Conservation (phyloP, 768 basidiomycete species). For the Lentinula edodes region DNA sequence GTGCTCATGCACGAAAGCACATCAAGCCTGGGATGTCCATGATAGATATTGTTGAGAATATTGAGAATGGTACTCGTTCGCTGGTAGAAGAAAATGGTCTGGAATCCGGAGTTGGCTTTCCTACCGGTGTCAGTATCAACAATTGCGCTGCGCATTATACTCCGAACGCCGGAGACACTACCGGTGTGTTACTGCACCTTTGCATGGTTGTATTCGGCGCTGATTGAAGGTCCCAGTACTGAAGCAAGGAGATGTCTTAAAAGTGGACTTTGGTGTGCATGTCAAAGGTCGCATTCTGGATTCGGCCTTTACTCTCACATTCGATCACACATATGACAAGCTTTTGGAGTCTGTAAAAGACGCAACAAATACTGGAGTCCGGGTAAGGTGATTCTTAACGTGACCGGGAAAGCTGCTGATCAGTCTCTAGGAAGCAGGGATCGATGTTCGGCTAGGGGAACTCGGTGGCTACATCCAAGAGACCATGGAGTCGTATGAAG, state of each 20-base stretch:
- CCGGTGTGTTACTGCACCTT: constrained; percentile 39
- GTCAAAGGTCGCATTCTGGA: constrained; percentile 94
- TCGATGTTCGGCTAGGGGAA: constrained; percentile 91
- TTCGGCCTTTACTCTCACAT: constrained; percentile 91
- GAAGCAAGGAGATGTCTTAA: constrained; percentile 80
- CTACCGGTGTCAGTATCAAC: constrained; percentile 91
- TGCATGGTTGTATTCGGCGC: constrained; percentile 1
- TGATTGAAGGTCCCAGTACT: constrained; percentile 48
- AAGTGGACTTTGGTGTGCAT: constrained; percentile 97
- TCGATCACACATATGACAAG: constrained; percentile 85
- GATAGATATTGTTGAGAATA: constrained; percentile 89
- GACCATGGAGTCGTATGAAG: constrained; percentile 98
- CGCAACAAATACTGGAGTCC: constrained; percentile 88
- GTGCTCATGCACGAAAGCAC: constrained; percentile 69
- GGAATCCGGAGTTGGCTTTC: constrained; percentile 88
- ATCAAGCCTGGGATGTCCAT: constrained; percentile 93
- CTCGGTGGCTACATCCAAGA: constrained; percentile 91
- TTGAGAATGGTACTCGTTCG: constrained; percentile 88
- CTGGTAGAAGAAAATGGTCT: constrained; percentile 89
- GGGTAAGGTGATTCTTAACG: constrained; percentile 36
- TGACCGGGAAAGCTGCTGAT: constrained; percentile 2
- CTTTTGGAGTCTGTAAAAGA: constrained; percentile 89
- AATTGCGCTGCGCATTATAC: constrained; percentile 96
- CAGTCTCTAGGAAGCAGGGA: constrained; percentile 80
- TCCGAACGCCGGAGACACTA: constrained; percentile 89